Evolutionary conservation across 176 grass and related monocot genomes (phyloP).

Genomic region (Puya raimondii): DNA sequence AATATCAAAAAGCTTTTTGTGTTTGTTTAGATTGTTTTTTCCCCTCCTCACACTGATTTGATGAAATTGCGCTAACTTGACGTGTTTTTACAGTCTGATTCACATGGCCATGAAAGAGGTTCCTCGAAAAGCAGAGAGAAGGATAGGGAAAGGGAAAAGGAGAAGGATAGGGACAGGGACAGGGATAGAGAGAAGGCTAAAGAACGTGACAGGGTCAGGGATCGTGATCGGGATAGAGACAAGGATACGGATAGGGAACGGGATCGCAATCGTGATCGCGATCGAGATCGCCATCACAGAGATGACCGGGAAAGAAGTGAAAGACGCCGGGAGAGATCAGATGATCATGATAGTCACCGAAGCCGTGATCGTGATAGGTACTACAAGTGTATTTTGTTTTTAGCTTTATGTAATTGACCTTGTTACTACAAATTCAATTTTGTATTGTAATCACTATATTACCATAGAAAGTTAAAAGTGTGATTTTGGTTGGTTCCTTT

Average conservation of each 20-base stretch:
- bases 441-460: not conserved
- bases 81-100: slow-evolving; percentile 24
- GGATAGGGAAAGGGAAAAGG: slow-evolving; percentile 45
- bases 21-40: not conserved
- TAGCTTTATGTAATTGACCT: not conserved
- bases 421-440: not conserved
- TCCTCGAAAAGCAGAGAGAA: slow-evolving; percentile 75
- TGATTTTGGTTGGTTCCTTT: too few species aligned
- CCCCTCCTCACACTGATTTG: not conserved
- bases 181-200: slow-evolving; percentile 42
- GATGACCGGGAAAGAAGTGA: slow-evolving; percentile 67
- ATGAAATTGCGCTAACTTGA: not conserved
- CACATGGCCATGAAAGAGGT: slow-evolving; percentile 41
- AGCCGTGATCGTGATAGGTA: slow-evolving; percentile 61
- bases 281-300: slow-evolving; percentile 58
- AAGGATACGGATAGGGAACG: slow-evolving; percentile 13
- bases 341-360: slow-evolving; percentile 49
- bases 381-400: not conserved
- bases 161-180: slow-evolving; percentile 55
- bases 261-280: slow-evolving; percentile 16
- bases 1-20: not conserved
- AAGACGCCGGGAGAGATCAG: slow-evolving; percentile 34
- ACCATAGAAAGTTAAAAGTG: too few species aligned
- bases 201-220: slow-evolving; percentile 41
- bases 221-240: slow-evolving; percentile 27